Conservation (phyloP, 495 filamentous ascomycete genomes). For the Penicillium samsonianum region DNA sequence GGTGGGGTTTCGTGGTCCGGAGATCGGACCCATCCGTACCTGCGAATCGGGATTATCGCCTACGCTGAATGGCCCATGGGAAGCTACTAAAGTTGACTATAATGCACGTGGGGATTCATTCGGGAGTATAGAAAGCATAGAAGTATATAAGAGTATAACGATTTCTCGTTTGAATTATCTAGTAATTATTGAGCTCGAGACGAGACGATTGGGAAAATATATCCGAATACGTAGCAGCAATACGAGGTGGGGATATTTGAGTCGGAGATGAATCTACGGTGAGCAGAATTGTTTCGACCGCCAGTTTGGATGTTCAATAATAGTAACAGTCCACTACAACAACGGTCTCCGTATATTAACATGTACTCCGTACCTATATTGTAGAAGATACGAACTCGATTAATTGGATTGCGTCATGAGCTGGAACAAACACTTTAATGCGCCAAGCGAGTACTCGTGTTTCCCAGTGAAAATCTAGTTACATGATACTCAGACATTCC, state of each 20-base stretch:
- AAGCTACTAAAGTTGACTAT: constrained; percentile 9
- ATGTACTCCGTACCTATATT: not conserved
- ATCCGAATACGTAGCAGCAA: not conserved
- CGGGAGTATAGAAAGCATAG: not conserved
- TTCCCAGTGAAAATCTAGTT: not conserved
- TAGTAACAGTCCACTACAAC: not conserved
- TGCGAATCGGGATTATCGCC: constrained; percentile 15
- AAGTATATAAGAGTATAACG: not conserved
- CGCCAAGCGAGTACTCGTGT: not conserved
- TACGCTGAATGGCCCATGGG: constrained; percentile 19
- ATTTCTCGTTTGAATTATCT: not conserved
- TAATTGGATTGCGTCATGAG: not conserved
- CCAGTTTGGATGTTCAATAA: not conserved
- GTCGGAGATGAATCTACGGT: constrained; percentile 1
- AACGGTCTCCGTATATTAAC: not conserved
- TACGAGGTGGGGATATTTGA: not conserved
- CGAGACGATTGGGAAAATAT: not conserved
- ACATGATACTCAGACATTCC: not conserved
- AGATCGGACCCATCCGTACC: constrained; percentile 24
- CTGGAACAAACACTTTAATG: not conserved
- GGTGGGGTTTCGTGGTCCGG: constrained; percentile 23
- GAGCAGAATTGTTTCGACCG: constrained; percentile 9
- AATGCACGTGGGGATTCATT: constrained; percentile 9
- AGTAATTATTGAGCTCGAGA: not conserved
- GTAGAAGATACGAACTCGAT: not conserved